Evolutionary conservation across 208 protist species (phyloP).

Genomic region (Borovskyia barvae): DNA sequence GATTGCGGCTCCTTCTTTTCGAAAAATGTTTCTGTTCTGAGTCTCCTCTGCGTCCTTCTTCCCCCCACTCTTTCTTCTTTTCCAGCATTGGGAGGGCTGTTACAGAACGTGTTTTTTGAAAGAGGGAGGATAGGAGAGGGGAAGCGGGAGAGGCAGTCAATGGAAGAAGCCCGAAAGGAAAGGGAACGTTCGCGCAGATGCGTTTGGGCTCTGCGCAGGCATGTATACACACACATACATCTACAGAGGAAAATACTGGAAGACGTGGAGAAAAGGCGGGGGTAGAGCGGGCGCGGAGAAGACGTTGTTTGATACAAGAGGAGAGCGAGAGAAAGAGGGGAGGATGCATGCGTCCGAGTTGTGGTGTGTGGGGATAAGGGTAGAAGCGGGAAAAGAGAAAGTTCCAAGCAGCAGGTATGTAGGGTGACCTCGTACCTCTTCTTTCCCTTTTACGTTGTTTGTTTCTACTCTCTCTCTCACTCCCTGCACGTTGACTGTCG

Average conservation of each 20-base stretch:
- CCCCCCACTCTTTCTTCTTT: slow-evolving; percentile 1
- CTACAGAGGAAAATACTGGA: too few relatives aligned
- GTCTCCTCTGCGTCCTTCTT: not conserved
- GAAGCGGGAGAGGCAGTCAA: too few relatives aligned
- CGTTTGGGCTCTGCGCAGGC: too few relatives aligned
- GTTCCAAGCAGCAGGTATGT: not conserved
- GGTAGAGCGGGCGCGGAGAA: too few relatives aligned
- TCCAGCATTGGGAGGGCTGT: too few relatives aligned
- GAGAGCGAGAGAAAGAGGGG: slow-evolving; percentile 26
- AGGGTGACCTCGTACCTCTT: slow-evolving; percentile 10
- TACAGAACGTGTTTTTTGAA: too few relatives aligned
- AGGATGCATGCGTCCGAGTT: not conserved
- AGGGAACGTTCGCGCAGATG: too few relatives aligned
- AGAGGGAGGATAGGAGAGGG: too few relatives aligned
- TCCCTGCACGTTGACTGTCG: slow-evolving; percentile 30
- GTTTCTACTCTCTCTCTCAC: slow-evolving; percentile 24
- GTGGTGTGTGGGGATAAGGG: not conserved
- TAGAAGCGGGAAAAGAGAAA: slow-evolving; percentile 19
- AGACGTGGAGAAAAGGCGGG: too few relatives aligned
- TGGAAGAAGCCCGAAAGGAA: too few relatives aligned
- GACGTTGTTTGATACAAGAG: slow-evolving; percentile 36
- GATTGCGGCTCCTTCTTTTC: not conserved
- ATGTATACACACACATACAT: too few relatives aligned
- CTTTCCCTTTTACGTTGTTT: slow-evolving; percentile 24
- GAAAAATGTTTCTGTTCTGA: not conserved